Conservation (phyloP, 1,284 basidiomycete species). For the Cutaneotrichosporon sp. region DNA sequence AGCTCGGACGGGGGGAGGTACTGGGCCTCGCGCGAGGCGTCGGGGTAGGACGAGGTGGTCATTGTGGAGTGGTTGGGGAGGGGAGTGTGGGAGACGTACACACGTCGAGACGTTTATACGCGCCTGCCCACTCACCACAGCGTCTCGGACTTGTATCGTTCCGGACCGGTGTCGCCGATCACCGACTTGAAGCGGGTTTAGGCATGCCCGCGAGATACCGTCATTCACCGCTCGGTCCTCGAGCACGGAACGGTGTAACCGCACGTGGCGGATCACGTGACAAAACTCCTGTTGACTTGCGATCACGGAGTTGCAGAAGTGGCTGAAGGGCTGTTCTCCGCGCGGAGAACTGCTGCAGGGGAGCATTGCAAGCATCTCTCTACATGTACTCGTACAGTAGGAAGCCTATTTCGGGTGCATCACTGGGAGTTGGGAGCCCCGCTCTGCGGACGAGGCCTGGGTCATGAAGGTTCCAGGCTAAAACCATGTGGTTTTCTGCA, state of each 20-base stretch:
- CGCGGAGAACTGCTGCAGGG: background rate
- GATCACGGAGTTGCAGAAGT: too few species aligned
- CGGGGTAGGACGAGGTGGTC: background rate
- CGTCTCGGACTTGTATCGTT: background rate
- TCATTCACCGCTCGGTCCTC: background rate
- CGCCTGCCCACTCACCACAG: too few species aligned
- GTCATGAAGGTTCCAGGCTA: too few species aligned
- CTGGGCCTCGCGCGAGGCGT: slow-evolving; percentile 34
- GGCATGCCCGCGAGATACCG: background rate
- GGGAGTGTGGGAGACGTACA: background rate
- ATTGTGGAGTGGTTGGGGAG: background rate
- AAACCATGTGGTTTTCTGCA: too few species aligned
- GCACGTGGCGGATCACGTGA: too few species aligned
- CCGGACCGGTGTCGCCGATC: background rate
- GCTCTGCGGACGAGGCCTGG: too few species aligned
- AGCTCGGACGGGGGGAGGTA: slow-evolving; percentile 47
- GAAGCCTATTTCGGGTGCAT: too few species aligned
- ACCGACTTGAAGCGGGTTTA: background rate
- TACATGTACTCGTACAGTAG: too few species aligned
- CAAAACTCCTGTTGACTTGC: background rate
- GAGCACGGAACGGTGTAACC: too few species aligned
- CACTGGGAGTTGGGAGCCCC: too few species aligned
- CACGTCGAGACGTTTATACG: background rate
- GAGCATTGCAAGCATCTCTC: too few species aligned
- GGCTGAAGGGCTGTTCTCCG: background rate